Base-by-base conservation (phyloP, 164 flowering plant genomes). In the Vitis rotundifolia region DNA sequence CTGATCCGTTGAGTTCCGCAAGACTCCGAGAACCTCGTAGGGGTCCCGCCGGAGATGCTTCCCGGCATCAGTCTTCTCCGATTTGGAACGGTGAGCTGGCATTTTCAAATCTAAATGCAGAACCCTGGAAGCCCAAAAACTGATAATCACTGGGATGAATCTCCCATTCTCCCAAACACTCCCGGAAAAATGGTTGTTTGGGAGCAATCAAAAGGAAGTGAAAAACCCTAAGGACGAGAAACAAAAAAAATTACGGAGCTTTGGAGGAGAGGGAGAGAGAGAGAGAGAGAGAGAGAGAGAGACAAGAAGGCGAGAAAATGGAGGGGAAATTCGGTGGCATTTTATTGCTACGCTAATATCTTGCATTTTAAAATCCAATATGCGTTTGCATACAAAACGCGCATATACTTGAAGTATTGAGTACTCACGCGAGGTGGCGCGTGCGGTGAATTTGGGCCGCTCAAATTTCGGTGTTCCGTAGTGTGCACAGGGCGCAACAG, bases 21-120 rank as follows among this genome's bases (percentile, higher is more conserved):
- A 78, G 58, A 91, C 87, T 4, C 92, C 93, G 22, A 94, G 90
- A 55, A 90, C 96, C 81, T 92, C 97, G 59, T 94, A 94, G 0
- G 93, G 97, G 74, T 94, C 98, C 67, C 87, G 83, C 72, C 88
- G 76, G 66, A 73, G 82, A 78, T 76, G 84, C 79, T 84, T 80
- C 28, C 64, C 76, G 9, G 72, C 77, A 49, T 83, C 86, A 9
- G 31, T 69, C 74, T 78, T 88, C 83, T 86, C 88, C 68, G 87
- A 72, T 75, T 86, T 88, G 44, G 91, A 79, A 47, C 79, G 75
- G 44, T 78, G 79, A 29, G 61, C 88, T 29, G 89, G 88, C 93
- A 91, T 91, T 77, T 67, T 77, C 55, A 31, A 71, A 59, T 9
- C 5, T 4, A 10, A 9, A 11, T 5, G 44, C 31, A 59, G 64